Evolutionary conservation across 768 basidiomycete species (phyloP), one percentile per base, ranked within the genome.

Genomic region (Porpolomopsis calyptriformis): DNA sequence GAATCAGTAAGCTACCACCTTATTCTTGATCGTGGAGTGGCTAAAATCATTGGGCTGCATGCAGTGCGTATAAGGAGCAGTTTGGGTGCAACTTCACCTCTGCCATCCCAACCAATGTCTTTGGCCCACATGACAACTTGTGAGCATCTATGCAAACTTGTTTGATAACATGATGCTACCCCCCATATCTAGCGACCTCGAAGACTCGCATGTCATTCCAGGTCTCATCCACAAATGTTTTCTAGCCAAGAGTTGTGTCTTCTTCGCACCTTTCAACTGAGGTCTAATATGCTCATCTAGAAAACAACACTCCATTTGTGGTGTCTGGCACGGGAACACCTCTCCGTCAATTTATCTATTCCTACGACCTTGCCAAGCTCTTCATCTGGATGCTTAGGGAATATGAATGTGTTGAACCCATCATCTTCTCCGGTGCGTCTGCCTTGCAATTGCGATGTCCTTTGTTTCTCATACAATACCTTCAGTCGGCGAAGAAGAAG

Each of bases 61-160:
- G 7, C 26, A 93, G 92, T 52, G 93, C 93, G 0, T 98, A 97
- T 73, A 84, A 92, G 66, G 90, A 94, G 53, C 84, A 97, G 62
- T 94, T 83, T 55, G 93, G 92, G 16, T 81, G 80, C 67, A 90
- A 89, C 64, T 97, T 96, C 60, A 96, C 92, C 3, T 89, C 90
- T 34, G 91, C 92, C 11, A 98, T 98, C 57, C 93, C 94, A 1
- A 97, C 94, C 9, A 96, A 93, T 60, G 80, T 97, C n/a, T 97
- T 97, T 58, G 93, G 93, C 11, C 88, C 87, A 4, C 63, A 89
- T 57, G 93, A 96, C 65, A 97, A 97, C 69, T 98, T 86, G 88
- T 85, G 52, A 47, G 74, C 59, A 26, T 45, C 22, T n/a, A 27
- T 34, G 27, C 46, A 42, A 7, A 31, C 14, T 35, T 45, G 14